Evolutionary conservation across 768 basidiomycete species (phyloP).

Genomic region (Boletus pseudo-olivaceus): DNA sequence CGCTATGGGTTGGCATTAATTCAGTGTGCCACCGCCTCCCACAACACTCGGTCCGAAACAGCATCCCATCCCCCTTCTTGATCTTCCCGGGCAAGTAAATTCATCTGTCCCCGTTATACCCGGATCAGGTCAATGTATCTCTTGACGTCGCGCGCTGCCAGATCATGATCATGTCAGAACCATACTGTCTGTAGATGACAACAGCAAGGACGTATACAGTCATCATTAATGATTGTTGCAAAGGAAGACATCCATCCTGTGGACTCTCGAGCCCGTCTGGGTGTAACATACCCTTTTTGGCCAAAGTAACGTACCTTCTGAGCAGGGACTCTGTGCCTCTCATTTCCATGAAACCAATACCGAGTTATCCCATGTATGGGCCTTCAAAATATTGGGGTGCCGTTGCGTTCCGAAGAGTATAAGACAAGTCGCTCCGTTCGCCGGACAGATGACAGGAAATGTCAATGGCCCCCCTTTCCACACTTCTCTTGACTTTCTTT

Average conservation of each 20-base stretch:
- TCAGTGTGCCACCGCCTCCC: background rate
- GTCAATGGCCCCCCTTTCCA: conserved; percentile 2
- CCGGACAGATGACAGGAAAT: background rate
- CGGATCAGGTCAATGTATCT: conserved; percentile 9
- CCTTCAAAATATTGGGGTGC: background rate
- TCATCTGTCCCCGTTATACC: background rate
- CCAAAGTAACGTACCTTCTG: background rate
- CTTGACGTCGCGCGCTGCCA: background rate
- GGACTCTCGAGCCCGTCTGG: background rate
- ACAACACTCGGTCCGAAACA: background rate
- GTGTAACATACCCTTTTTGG: background rate
- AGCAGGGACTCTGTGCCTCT: conserved; percentile 4
- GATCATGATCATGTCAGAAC: background rate
- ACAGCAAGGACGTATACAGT: background rate
- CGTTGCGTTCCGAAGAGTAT: conserved; percentile 7
- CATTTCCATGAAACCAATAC: conserved; percentile 10
- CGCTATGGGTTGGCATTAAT: background rate
- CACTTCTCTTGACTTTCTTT: conserved; percentile 5
- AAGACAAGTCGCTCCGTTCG: conserved; percentile 5
- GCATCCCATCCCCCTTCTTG: background rate
- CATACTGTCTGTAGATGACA: background rate
- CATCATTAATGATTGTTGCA: background rate
- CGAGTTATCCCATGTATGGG: conserved; percentile 7
- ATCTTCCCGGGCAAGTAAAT: background rate
- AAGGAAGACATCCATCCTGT: background rate